Evolutionary conservation across 179 eudicot species (phyloP).

Genomic region (Vitellaria paradoxa): DNA sequence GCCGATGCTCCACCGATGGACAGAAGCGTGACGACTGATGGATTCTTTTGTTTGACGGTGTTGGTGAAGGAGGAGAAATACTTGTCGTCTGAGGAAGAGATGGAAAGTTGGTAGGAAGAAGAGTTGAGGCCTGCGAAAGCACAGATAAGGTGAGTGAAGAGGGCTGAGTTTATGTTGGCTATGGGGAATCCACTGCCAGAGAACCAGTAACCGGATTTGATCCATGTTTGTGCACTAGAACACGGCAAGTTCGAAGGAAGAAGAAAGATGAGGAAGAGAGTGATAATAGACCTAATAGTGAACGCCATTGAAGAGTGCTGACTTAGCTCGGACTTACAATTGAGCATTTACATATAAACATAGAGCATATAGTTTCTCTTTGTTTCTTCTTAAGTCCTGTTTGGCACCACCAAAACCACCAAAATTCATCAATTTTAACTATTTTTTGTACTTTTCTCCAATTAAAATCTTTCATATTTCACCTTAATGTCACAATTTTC

Average conservation of each 20-base stretch:
- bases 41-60: conserved; percentile 34
- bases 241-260: neutral
- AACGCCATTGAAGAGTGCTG: neutral
- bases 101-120: conserved; percentile 22
- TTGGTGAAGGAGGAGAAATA: conserved; percentile 39
- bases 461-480: too few species aligned
- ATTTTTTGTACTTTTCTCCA: too few species aligned
- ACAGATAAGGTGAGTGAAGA: conserved; percentile 45
- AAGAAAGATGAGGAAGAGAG: conserved; percentile 3
- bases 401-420: too few species aligned
- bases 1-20: conserved; percentile 25
- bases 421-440: too few species aligned
- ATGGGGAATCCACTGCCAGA: conserved; percentile 21
- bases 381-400: too few species aligned
- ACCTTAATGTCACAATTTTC: too few species aligned
- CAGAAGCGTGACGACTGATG: conserved; percentile 35
- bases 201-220: conserved; percentile 37
- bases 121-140: conserved; percentile 38
- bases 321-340: neutral
- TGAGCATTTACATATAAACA: too few species aligned
- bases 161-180: conserved; percentile 29
- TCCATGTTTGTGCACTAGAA: conserved; percentile 16
- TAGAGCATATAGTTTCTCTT: too few species aligned
- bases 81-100: conserved; percentile 24
- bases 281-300: neutral